Evolutionary conservation across 805 yeast species (phyloP).

Genomic region (Suhomyces emberorum): DNA sequence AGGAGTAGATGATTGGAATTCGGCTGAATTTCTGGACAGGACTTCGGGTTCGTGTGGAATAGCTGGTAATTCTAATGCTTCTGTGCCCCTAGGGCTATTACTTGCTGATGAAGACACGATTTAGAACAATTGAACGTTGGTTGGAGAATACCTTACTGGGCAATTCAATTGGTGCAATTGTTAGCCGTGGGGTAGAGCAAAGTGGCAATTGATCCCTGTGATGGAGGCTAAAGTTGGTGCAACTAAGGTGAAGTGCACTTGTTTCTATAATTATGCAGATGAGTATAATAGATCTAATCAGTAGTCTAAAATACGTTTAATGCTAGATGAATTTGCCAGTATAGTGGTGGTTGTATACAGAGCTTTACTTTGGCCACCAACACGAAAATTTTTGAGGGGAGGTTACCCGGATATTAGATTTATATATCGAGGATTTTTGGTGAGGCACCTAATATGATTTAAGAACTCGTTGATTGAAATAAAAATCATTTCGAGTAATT

Average conservation of each 20-base stretch:
- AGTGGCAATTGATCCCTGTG: not conserved
- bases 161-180: not conserved
- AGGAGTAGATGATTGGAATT: too few relatives aligned
- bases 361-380: constrained; percentile 10
- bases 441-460: too few relatives aligned
- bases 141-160: not conserved
- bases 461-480: too few relatives aligned
- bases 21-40: not conserved
- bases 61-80: constrained; percentile 10
- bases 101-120: constrained; percentile 34
- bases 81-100: constrained; percentile 41
- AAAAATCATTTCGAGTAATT: too few relatives aligned
- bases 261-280: not conserved
- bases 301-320: constrained; percentile 28
- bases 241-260: not conserved
- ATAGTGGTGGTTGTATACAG: not conserved
- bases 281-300: constrained; percentile 35
- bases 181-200: not conserved
- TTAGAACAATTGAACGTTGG: constrained; percentile 3
- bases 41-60: constrained; percentile 7
- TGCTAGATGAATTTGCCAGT: not conserved
- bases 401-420: constrained; percentile 17
- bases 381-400: constrained; percentile 8
- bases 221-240: not conserved
- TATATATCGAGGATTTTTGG: too few relatives aligned